These are phyloP conservation scores for Sarocladiaceae sp. DNA, from an alignment of 2,329 filamentous ascomycete species.

Conservation along the genomic window DNA sequence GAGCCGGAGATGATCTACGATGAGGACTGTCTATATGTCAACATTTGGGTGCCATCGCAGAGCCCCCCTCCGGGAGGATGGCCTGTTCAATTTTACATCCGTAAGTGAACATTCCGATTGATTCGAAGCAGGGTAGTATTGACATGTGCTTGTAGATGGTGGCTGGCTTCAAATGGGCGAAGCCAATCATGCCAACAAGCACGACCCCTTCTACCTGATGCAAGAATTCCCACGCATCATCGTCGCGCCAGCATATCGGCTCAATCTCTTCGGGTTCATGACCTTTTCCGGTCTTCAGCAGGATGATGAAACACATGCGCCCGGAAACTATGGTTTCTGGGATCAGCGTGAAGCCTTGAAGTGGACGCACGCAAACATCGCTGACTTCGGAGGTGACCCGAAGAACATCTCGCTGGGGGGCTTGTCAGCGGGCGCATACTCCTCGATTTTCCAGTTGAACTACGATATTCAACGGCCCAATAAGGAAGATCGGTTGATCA, in stretches of 20 bases:
- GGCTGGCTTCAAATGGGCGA: constrained; percentile 3
- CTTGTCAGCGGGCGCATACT: constrained; percentile 46
- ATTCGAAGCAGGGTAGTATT: too few relatives aligned
- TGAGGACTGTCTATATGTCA: constrained; percentile 1
- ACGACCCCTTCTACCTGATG: not conserved
- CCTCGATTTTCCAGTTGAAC: constrained; percentile 16
- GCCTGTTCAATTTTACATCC: constrained; percentile 4
- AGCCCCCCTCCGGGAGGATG: not conserved
- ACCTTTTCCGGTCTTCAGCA: not conserved
- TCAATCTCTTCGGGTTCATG: constrained; percentile 2
- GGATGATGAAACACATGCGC: not conserved
- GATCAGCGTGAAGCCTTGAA: constrained; percentile 5
- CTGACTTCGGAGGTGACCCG: constrained; percentile 6
- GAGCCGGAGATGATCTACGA: not conserved
- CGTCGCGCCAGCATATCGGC: not conserved
- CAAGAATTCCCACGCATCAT: constrained; percentile 1
- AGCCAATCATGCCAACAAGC: not conserved
- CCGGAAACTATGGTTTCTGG: constrained; percentile 8
- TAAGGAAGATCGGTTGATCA: not conserved
- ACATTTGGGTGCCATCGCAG: not conserved
- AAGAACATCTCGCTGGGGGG: constrained; percentile 31
- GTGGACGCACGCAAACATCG: not conserved
- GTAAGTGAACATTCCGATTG: too few relatives aligned
- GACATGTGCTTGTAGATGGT: too few relatives aligned
- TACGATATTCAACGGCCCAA: not conserved